phyloP scores from a whole-genome alignment of 768 basidiomycete species.

The Boletellus ananiceps region DNA sequence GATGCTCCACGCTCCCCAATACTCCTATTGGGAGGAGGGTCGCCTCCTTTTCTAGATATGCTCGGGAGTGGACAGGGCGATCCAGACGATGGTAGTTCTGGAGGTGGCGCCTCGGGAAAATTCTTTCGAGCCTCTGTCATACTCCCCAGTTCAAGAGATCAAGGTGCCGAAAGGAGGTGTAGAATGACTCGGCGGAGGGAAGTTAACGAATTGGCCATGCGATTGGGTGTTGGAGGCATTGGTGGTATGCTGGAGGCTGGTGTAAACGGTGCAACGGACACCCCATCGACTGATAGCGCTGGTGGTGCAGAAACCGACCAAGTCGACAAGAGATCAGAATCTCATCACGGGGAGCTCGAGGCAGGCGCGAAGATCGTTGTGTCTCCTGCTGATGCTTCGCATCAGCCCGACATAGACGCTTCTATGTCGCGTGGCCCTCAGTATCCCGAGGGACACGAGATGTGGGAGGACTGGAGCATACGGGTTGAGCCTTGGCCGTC shows the following conservation, averaged over 20 bases:
- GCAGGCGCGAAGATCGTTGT: constrained; percentile 14
- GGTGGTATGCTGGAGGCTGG: constrained; percentile 56
- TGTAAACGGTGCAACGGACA: neutral
- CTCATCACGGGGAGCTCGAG: constrained; percentile 14
- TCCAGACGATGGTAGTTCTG: constrained; percentile 14
- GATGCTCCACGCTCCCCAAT: constrained; percentile 24
- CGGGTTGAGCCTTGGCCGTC: constrained; percentile 64
- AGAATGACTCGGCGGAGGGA: constrained; percentile 64
- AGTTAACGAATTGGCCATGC: constrained; percentile 76
- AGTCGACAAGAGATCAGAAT: constrained; percentile 1
- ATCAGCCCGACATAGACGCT: neutral
- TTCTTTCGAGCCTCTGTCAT: constrained; percentile 70
- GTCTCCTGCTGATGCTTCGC: constrained; percentile 17
- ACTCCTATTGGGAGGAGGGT: constrained; percentile 21
- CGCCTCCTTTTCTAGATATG: constrained; percentile 26
- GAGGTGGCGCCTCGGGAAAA: constrained; percentile 21
- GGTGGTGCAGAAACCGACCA: constrained; percentile 6
- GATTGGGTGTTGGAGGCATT: constrained; percentile 75
- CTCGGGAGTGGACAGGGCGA: constrained; percentile 15
- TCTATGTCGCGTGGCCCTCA: constrained; percentile 2
- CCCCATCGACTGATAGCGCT: neutral
- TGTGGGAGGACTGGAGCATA: constrained; percentile 67
- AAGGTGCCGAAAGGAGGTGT: constrained; percentile 47
- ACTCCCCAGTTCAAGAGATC: constrained; percentile 58
- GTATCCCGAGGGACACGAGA: constrained; percentile 26